Percentiles rank a stretch among this genome's conserved stretches.
Evolutionary conservation across 176 grass and related monocot genomes (phyloP).

Genomic region (Carex cristatella): DNA sequence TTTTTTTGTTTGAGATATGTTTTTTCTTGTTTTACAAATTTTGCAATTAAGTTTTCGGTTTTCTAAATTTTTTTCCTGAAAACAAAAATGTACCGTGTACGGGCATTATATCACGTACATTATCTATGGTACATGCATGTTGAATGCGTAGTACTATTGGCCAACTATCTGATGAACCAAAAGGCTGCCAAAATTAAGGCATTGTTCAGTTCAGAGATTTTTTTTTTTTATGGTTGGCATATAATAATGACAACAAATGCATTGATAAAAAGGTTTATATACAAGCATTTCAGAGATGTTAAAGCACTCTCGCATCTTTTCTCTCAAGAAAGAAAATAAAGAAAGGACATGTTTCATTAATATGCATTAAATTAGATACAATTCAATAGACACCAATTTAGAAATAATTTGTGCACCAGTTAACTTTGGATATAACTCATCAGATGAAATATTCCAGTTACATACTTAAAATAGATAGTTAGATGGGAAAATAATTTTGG

Average conservation of each 20-base stretch:
- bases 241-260: no score
- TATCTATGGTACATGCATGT: neutral
- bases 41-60: no score
- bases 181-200: neutral
- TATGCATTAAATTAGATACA: neutral
- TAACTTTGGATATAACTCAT: neutral
- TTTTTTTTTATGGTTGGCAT: no score
- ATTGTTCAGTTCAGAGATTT: neutral
- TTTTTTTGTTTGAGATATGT: no score
- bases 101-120: neutral
- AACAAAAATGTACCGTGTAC: neutral
- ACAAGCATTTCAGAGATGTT: no score
- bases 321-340: neutral
- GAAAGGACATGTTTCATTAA: neutral
- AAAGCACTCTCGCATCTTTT: neutral
- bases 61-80: no score
- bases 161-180: neutral
- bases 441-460: neutral
- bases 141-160: neutral
- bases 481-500: conserved; percentile 23
- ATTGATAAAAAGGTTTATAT: no score
- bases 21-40: no score
- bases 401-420: neutral
- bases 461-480: conserved; percentile 9
- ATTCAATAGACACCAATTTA: neutral